Percentiles rank a stretch among this genome's conserved stretches.
Conservation (phyloP, 148 eudicot genomes). For the Rhododendron simsii region DNA sequence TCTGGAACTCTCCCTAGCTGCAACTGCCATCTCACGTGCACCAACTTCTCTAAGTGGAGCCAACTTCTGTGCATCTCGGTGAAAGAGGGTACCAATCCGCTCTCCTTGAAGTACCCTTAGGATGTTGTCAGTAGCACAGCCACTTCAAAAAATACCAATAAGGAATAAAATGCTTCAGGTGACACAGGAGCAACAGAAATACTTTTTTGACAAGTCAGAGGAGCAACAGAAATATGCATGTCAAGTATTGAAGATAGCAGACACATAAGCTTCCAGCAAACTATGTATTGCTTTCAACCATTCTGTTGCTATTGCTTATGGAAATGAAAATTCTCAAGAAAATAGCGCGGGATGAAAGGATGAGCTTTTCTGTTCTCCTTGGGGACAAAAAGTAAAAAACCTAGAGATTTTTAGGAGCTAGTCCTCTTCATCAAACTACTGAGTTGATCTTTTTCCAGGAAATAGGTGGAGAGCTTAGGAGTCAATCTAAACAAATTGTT, state of each 20-base stretch:
- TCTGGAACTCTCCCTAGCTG: constrained; percentile 87
- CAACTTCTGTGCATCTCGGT: constrained; percentile 67
- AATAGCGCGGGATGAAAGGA: background rate
- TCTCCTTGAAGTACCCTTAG: constrained; percentile 72
- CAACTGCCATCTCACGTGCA: constrained; percentile 86
- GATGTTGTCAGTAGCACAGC: constrained; percentile 67
- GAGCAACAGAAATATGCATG: background rate
- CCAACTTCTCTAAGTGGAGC: constrained; percentile 47
- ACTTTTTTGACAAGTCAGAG: no score
- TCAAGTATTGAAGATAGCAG: background rate
- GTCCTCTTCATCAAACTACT: background rate
- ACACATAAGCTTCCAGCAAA: constrained; percentile 4
- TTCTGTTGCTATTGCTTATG: background rate
- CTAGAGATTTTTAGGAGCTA: background rate
- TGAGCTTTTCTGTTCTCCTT: background rate
- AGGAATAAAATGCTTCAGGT: background rate
- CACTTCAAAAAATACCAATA: constrained; percentile 38
- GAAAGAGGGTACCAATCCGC: constrained; percentile 82
- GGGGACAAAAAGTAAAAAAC: background rate
- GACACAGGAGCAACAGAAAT: background rate
- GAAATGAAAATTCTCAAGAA: background rate
- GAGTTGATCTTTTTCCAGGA: background rate
- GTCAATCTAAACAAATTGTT: background rate
- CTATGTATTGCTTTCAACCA: background rate
- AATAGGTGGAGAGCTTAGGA: background rate